These are phyloP conservation scores for Podospora pseudocomata DNA, from an alignment of 495 filamentous ascomycete species.

Conservation along the genomic window DNA sequence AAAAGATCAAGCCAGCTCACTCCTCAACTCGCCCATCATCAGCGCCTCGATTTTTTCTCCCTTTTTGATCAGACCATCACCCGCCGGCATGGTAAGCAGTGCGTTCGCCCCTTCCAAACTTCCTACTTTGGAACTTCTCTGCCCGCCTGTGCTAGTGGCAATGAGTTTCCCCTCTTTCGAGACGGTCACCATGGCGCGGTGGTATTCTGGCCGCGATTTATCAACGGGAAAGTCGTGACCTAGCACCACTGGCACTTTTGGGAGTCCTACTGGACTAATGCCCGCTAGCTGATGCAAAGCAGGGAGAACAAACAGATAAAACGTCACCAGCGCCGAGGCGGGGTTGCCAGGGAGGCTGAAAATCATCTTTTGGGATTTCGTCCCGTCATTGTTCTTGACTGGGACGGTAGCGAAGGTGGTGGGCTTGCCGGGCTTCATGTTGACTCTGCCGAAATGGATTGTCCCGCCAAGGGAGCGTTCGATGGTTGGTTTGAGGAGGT, in stretches of 20 bases:
- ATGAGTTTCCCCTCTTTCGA: constrained; percentile 56
- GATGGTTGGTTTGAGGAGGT: constrained; percentile 95
- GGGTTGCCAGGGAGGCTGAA: constrained; percentile 96
- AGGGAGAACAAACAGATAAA: constrained; percentile 90
- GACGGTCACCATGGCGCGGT: constrained; percentile 68
- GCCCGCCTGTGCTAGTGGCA: constrained; percentile 81
- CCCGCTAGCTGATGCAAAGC: constrained; percentile 71
- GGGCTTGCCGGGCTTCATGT: constrained; percentile 97
- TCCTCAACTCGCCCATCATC: constrained; percentile 40
- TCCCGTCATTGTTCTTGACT: constrained; percentile 53
- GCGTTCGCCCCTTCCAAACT: constrained; percentile 87
- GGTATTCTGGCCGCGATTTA: constrained; percentile 76
- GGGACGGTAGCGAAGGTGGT: constrained; percentile 93
- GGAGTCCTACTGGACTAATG: constrained; percentile 59
- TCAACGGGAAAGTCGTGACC: constrained; percentile 71
- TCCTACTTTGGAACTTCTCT: constrained; percentile 84
- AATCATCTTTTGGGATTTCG: constrained; percentile 62
- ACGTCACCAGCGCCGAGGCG: constrained; percentile 85
- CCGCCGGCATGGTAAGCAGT: constrained; percentile 67
- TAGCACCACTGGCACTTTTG: constrained; percentile 65
- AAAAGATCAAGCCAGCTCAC: constrained; percentile 8
- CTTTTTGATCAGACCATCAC: constrained; percentile 40
- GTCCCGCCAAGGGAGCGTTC: constrained; percentile 85
- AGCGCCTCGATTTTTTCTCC: constrained; percentile 44
- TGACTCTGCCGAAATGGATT: constrained; percentile 93